phyloP scores from a whole-genome alignment of 208 protist genomes.

The Novymonas esmeraldas region DNA sequence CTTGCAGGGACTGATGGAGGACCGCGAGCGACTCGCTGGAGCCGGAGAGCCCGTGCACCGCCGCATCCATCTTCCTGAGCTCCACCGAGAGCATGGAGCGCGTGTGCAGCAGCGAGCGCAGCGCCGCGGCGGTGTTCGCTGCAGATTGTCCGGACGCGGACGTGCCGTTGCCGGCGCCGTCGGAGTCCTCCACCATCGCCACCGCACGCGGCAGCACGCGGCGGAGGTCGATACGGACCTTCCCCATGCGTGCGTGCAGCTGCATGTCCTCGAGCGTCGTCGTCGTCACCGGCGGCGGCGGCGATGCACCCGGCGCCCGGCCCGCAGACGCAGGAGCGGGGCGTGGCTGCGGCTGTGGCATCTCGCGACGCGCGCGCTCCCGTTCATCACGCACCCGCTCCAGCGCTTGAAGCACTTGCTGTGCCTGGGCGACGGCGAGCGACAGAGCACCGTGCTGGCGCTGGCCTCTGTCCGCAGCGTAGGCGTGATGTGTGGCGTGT shows the following conservation, averaged over 20 bases:
- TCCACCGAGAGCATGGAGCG: slow-evolving; percentile 73
- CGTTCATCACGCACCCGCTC: slow-evolving; percentile 34
- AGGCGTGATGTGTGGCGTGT: slow-evolving; percentile 29
- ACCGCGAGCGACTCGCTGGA: slow-evolving; percentile 46
- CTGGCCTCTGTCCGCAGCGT: slow-evolving; percentile 29
- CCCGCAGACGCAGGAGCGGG: neutral
- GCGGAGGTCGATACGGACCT: slow-evolving; percentile 43
- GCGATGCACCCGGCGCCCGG: neutral
- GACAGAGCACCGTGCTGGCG: slow-evolving; percentile 54
- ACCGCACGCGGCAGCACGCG: slow-evolving; percentile 49
- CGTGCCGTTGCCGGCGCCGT: slow-evolving; percentile 16
- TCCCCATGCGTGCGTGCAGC: slow-evolving; percentile 32
- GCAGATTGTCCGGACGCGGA: slow-evolving; percentile 16
- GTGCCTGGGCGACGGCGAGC: slow-evolving; percentile 47
- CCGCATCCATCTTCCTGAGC: slow-evolving; percentile 74
- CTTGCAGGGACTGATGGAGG: slow-evolving; percentile 58
- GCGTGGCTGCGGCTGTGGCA: slow-evolving; percentile 4
- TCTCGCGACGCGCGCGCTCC: slow-evolving; percentile 20
- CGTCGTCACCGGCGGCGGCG: neutral
- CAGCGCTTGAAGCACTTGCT: slow-evolving; percentile 43
- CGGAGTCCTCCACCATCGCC: slow-evolving; percentile 40
- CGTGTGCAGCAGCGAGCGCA: slow-evolving; percentile 78
- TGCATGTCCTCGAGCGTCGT: slow-evolving; percentile 7
- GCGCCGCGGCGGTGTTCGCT: slow-evolving; percentile 46
- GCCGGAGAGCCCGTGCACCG: slow-evolving; percentile 53